phyloP scores from a whole-genome alignment of 2,329 filamentous ascomycete genomes.

The Talaromyces amestolkiae region DNA sequence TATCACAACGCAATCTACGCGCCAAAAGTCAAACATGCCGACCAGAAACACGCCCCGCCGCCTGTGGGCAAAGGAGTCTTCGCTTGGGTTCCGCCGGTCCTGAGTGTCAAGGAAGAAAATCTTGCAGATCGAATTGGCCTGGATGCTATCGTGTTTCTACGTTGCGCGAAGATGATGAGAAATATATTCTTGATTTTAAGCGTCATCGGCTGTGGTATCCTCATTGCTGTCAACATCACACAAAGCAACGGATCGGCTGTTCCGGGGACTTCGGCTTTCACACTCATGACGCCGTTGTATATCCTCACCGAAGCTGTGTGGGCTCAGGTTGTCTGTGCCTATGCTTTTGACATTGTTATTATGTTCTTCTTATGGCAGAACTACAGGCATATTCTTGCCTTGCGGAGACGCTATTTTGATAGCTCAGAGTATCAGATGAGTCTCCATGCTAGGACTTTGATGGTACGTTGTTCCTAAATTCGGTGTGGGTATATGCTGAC shows the following conservation, averaged over 20 bases:
- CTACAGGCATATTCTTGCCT: slow-evolving; percentile 67
- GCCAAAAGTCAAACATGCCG: slow-evolving; percentile 87
- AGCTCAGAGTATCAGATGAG: slow-evolving; percentile 85
- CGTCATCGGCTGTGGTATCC: slow-evolving; percentile 69
- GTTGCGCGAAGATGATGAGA: slow-evolving; percentile 85
- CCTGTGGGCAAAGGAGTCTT: slow-evolving; percentile 82
- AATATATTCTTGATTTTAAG: slow-evolving; percentile 78
- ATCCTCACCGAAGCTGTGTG: slow-evolving; percentile 51
- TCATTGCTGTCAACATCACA: slow-evolving; percentile 75
- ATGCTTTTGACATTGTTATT: slow-evolving; percentile 70
- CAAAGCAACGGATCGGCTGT: slow-evolving; percentile 42
- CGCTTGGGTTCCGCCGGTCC: slow-evolving; percentile 78
- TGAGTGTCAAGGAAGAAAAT: slow-evolving; percentile 72
- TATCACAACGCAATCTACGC: slow-evolving; percentile 92
- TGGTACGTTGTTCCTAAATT: slow-evolving; percentile 41
- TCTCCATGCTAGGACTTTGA: slow-evolving; percentile 68
- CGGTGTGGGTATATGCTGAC: not conserved
- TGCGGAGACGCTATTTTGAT: slow-evolving; percentile 78
- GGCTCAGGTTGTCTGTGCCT: slow-evolving; percentile 59
- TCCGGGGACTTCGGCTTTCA: slow-evolving; percentile 33
- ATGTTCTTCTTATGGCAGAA: slow-evolving; percentile 86
- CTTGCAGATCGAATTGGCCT: slow-evolving; percentile 81
- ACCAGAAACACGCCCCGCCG: slow-evolving; percentile 84
- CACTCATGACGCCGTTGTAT: slow-evolving; percentile 52
- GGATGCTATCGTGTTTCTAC: slow-evolving; percentile 86